Conservation (phyloP, 2,329 filamentous ascomycete genomes). For the Cladophialophora bantiana region DNA sequence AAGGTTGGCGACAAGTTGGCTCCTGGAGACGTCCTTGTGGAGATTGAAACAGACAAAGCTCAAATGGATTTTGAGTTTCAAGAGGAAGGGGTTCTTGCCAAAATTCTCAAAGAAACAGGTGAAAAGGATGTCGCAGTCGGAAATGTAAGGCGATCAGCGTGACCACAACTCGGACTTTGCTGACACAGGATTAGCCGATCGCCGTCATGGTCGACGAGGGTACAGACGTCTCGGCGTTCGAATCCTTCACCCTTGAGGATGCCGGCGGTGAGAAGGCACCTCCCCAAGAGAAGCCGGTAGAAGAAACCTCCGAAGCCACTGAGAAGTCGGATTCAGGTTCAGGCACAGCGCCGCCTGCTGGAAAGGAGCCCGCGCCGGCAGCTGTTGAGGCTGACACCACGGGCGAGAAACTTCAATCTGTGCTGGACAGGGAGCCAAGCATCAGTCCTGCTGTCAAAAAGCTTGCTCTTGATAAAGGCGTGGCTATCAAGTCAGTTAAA, state of each 20-base stretch:
- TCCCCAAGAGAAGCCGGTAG: constrained; percentile 67
- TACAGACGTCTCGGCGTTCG: constrained; percentile 84
- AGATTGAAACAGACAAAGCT: constrained; percentile 99
- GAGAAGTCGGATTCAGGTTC: constrained; percentile 66
- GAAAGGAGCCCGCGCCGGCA: constrained; percentile 58
- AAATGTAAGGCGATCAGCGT: constrained; percentile 72
- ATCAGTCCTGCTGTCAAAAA: constrained; percentile 77
- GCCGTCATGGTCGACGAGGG: constrained; percentile 94
- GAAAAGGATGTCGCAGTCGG: constrained; percentile 94
- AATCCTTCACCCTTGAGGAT: constrained; percentile 85
- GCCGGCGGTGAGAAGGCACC: constrained; percentile 81
- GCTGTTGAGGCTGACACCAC: constrained; percentile 75
- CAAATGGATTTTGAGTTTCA: constrained; percentile 99
- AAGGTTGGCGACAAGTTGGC: constrained; percentile 86
- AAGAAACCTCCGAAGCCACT: constrained; percentile 67
- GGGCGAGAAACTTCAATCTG: constrained; percentile 74
- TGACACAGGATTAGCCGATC: constrained; percentile 73
- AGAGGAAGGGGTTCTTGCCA: constrained; percentile 94
- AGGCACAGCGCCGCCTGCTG: constrained; percentile 63
- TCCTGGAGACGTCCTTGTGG: constrained; percentile 93
- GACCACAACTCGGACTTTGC: constrained; percentile 31
- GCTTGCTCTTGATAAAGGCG: constrained; percentile 82
- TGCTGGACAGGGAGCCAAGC: constrained; percentile 81
- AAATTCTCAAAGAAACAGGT: constrained; percentile 89
- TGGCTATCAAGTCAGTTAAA: constrained; percentile 79